Conservation (phyloP, 2,329 filamentous ascomycete species). For the Colletotrichum lupini region DNA sequence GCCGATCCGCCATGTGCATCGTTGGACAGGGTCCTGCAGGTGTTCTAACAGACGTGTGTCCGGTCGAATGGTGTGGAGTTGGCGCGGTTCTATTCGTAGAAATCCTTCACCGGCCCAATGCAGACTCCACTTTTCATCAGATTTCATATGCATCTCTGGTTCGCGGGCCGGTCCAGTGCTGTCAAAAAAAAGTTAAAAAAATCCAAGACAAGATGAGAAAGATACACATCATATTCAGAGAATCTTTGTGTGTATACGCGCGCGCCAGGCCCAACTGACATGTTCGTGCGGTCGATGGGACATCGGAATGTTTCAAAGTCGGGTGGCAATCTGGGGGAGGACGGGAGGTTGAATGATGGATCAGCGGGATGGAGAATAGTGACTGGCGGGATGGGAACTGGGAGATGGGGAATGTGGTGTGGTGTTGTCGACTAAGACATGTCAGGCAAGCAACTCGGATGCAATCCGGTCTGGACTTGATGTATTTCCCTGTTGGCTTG, state of each 20-base stretch:
- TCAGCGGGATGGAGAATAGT: not conserved
- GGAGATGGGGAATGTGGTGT: constrained; percentile 1
- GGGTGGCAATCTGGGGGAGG: constrained; percentile 14
- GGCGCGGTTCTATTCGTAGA: constrained; percentile 15
- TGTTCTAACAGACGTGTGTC: constrained; percentile 20
- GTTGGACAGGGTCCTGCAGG: constrained; percentile 31
- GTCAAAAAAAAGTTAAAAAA: constrained; percentile 23
- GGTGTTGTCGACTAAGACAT: not conserved
- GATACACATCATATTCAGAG: not conserved
- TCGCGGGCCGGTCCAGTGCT: constrained; percentile 32
- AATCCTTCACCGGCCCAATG: constrained; percentile 28
- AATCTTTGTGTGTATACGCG: not conserved
- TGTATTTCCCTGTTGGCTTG: not conserved
- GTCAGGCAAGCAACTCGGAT: not conserved
- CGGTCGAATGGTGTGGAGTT: constrained; percentile 28
- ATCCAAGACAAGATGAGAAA: constrained; percentile 26
- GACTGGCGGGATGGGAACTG: not conserved
- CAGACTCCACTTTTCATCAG: constrained; percentile 22
- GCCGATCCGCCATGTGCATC: constrained; percentile 15
- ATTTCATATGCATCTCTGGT: constrained; percentile 32
- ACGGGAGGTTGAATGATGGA: not conserved
- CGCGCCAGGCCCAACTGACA: not conserved
- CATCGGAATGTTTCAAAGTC: constrained; percentile 15
- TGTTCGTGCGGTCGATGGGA: not conserved
- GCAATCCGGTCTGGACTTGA: not conserved